These are phyloP conservation scores for Oenanthe javanica DNA, from an alignment of 140 eudicot species.

Conservation along the genomic window DNA sequence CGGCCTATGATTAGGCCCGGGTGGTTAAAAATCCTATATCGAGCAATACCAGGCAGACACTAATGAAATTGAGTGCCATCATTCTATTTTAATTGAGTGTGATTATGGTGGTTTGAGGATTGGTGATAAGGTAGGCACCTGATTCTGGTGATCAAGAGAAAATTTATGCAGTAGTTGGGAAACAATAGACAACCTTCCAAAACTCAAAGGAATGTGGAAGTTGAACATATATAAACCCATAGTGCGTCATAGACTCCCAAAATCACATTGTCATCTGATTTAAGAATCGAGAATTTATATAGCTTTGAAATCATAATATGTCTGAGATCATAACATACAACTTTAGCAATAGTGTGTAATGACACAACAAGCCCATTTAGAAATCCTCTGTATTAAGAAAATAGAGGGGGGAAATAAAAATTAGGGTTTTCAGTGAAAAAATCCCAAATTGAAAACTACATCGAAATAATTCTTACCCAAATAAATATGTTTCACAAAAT, in stretches of 20 bases:
- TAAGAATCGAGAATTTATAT: slow-evolving; percentile 39
- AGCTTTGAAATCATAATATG: no score
- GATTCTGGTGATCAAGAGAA: slow-evolving; percentile 51
- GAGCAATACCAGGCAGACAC: not conserved
- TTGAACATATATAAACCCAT: slow-evolving; percentile 72
- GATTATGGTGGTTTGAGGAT: not conserved
- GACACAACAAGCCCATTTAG: no score
- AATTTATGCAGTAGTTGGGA: slow-evolving; percentile 45
- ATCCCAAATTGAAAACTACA: no score
- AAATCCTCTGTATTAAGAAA: no score
- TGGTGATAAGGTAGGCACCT: slow-evolving; percentile 30
- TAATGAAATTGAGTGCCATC: not conserved
- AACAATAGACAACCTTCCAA: slow-evolving; percentile 70
- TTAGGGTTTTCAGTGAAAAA: no score
- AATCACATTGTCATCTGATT: slow-evolving; percentile 44
- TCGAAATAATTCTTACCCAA: no score
- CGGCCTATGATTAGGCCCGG: no score
- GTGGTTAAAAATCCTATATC: not conserved
- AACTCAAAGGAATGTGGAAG: slow-evolving; percentile 81
- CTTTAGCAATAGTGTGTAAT: no score
- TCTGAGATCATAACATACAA: no score
- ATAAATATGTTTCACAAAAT: no score
- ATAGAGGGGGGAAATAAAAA: no score
- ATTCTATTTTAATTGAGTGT: not conserved
- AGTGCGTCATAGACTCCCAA: slow-evolving; percentile 57